Evolutionary conservation across 192 early-diverging fungal genomes (phyloP).

Genomic region (Backusella sp.): DNA sequence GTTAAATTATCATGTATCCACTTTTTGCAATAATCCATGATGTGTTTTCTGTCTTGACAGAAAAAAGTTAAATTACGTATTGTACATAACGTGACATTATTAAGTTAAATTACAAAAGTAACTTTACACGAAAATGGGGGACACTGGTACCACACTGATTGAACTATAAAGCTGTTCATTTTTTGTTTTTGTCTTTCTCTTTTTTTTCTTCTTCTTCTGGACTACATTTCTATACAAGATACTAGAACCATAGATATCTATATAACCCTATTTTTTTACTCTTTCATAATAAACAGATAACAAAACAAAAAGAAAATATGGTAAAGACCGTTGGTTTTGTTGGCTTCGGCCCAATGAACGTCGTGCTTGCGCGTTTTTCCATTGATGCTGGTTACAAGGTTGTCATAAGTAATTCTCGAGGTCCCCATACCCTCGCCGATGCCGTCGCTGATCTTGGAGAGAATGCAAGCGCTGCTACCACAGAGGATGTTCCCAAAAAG

Average conservation of each 20-base stretch:
- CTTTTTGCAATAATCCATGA: background rate
- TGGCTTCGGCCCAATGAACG: background rate
- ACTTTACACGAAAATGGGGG: background rate
- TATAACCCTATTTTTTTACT: too few relatives aligned
- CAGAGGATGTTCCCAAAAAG: background rate
- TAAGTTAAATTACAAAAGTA: background rate
- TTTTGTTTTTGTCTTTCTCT: background rate
- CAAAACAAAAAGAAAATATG: background rate
- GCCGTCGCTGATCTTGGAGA: background rate
- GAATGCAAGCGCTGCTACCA: background rate
- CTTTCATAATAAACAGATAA: too few relatives aligned
- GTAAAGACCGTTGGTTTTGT: background rate
- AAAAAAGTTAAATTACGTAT: background rate
- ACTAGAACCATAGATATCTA: background rate
- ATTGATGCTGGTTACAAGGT: background rate
- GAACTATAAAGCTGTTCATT: background rate
- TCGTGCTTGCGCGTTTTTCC: background rate
- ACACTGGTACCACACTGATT: background rate
- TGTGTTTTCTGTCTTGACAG: background rate
- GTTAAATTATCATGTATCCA: background rate
- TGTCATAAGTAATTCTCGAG: background rate
- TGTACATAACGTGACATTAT: background rate
- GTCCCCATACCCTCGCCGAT: background rate
- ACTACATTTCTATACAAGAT: too few relatives aligned
- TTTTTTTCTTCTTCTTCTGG: background rate